phyloP scores from a whole-genome alignment of 1,139 yeast species.

The Zygoascus meyerae region DNA sequence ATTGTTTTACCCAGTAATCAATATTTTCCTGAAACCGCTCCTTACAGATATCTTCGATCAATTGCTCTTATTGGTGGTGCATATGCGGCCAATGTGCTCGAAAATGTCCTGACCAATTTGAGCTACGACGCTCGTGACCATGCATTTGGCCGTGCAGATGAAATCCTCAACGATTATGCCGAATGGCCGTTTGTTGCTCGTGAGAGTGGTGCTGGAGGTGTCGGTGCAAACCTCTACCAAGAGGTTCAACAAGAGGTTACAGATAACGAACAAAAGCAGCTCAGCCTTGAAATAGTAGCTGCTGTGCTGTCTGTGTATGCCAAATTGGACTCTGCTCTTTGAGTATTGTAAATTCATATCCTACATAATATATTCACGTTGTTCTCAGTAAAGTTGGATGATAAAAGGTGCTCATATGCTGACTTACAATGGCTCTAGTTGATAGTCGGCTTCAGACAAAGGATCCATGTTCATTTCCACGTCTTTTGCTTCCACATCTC shows the following conservation, averaged over 20 bases:
- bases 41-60: conserved; percentile 69
- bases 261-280: conserved; percentile 48
- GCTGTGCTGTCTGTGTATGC: conserved; percentile 52
- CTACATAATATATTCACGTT: too few relatives aligned
- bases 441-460: conserved; percentile 3
- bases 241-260: conserved; percentile 67
- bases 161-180: conserved; percentile 70
- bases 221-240: conserved; percentile 69
- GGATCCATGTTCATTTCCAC: background rate
- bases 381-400: too few relatives aligned
- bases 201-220: conserved; percentile 50
- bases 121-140: conserved; percentile 88
- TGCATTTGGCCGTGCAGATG: conserved; percentile 92
- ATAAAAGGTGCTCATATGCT: background rate
- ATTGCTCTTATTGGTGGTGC: conserved; percentile 82
- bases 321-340: conserved; percentile 34
- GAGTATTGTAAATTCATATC: too few relatives aligned
- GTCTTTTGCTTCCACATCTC: background rate
- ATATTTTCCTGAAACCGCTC: conserved; percentile 63
- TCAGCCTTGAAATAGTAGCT: conserved; percentile 82
- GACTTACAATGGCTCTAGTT: background rate
- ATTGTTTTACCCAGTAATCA: conserved; percentile 43
- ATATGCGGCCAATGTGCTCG: conserved; percentile 93
- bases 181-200: conserved; percentile 76
- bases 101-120: conserved; percentile 72